These are phyloP conservation scores for Paramarasmius palmivorus DNA, from an alignment of 1,284 basidiomycete genomes.

Conservation along the genomic window DNA sequence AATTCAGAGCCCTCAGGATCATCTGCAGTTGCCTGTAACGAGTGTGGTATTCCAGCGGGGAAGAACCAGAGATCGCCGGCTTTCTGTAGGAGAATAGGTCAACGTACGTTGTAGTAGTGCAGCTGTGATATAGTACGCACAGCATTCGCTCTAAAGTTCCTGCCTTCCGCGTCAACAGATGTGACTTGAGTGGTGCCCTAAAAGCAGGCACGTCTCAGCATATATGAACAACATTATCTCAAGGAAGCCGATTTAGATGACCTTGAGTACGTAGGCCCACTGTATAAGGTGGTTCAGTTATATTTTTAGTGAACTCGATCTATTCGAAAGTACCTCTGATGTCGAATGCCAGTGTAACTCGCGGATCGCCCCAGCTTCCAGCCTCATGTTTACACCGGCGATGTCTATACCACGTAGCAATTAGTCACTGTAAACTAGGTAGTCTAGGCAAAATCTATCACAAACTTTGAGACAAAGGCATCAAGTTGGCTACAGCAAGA, in stretches of 20 bases:
- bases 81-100: conserved; percentile 29
- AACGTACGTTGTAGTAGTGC: not conserved
- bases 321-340: conserved; percentile 47
- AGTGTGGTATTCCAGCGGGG: conserved; percentile 65
- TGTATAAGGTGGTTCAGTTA: conserved; percentile 22
- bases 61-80: conserved; percentile 64
- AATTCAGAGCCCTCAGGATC: conserved; percentile 65
- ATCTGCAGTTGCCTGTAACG: conserved; percentile 61
- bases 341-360: conserved; percentile 78
- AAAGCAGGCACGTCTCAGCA: not conserved
- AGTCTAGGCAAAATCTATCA: too few relatives aligned
- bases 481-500: conserved; percentile 49
- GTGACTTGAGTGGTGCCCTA: conserved; percentile 66
- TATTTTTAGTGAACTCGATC: not conserved
- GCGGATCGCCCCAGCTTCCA: conserved; percentile 63
- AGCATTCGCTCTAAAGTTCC: conserved; percentile 58
- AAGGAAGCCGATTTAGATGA: conserved; percentile 23
- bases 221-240: conserved; percentile 4
- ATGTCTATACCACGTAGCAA: conserved; percentile 38
- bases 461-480: conserved; percentile 67
- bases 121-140: conserved; percentile 31
- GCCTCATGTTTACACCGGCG: conserved; percentile 71
- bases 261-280: conserved; percentile 73
- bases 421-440: conserved; percentile 1
- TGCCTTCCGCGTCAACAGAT: conserved; percentile 59